Base-by-base conservation (phyloP, 176 grass and related monocot species). In the Ampelocalamus luodianensis region DNA sequence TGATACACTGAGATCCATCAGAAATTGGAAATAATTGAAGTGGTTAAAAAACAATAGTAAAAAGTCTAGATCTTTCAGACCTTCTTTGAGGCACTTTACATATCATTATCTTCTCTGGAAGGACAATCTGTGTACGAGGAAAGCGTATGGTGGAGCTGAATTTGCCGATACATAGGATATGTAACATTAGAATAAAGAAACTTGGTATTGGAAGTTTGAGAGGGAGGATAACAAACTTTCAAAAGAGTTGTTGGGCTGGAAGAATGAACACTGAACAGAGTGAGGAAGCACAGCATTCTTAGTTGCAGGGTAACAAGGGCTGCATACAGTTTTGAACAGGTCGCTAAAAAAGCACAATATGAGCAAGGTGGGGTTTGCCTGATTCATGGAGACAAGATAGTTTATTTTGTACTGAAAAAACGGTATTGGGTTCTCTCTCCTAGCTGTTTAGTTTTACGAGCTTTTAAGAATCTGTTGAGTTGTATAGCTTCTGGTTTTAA, bases 11-110 rank as follows among this genome's bases (percentile, higher is more conserved):
- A 77, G 73, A 82, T 49, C 1, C 69, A 76, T 34, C 32, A 43
- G 76, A 64, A 72, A 51, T 71, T 83, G 16, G n/a, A 26, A 74
- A 54, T 10, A 78, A 58, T 26, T 16, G 3, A 50, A 68, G 20
- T 40, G 36, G 29, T 43, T 40, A 43, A 20, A 53, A 54, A 54
- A 73, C 0, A 68, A 59, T 14, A 79, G 2, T 15, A 66, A 40
- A 29, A 89, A 66, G 8, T 86, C 12, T 18, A 48, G 27, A 78
- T 23, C 26, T 58, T 80, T 60, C 43, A 68, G 29, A 69, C 15
- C 40, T 24, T 71, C 40, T 34, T 71, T 34, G 5, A 44, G 15
- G 5, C 58, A 60, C 48, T 71, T 17, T 36, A 20, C 18, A 63
- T 6, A 13, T 40, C 27, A 73, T 16, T 73, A 54, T 65, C 59